phyloP scores from a whole-genome alignment of 202 grass and related monocot species.

The Thinopyrum obtusiflorum region DNA sequence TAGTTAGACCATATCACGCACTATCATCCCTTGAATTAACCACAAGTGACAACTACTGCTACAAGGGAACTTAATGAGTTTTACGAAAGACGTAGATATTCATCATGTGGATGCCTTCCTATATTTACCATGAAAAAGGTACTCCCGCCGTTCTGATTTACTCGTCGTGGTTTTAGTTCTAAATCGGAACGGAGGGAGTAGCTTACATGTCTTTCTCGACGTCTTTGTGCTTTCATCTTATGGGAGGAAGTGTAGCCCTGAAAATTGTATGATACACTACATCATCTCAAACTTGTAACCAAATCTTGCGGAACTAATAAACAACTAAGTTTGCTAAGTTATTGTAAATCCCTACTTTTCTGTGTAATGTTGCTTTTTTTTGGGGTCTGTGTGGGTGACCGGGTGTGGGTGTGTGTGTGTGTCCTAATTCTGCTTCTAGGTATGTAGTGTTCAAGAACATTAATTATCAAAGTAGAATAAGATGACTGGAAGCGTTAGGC shows the following conservation, averaged over 20 bases:
- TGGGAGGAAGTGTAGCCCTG: neutral
- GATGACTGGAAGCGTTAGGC: neutral
- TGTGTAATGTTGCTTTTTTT: too few species aligned
- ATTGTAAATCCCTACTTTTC: too few species aligned
- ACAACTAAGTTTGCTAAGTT: too few species aligned
- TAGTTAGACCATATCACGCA: neutral
- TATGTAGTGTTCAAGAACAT: neutral
- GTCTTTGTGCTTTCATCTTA: constrained; percentile 10
- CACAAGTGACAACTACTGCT: neutral
- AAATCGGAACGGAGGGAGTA: too few species aligned
- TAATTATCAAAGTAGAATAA: neutral
- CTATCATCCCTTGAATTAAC: neutral
- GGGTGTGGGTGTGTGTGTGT: too few species aligned
- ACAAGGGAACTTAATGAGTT: neutral
- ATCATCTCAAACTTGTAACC: neutral
- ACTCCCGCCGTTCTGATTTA: too few species aligned
- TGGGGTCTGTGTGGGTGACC: too few species aligned
- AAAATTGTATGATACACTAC: neutral
- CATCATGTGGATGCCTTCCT: neutral
- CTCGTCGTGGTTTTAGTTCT: too few species aligned
- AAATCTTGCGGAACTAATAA: too few species aligned
- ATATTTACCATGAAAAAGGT: neutral
- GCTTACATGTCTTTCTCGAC: neutral
- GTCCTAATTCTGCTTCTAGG: neutral
- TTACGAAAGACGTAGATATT: neutral